Evolutionary conservation across 1,284 basidiomycete species (phyloP).

Genomic region (Marasmius oreades): DNA sequence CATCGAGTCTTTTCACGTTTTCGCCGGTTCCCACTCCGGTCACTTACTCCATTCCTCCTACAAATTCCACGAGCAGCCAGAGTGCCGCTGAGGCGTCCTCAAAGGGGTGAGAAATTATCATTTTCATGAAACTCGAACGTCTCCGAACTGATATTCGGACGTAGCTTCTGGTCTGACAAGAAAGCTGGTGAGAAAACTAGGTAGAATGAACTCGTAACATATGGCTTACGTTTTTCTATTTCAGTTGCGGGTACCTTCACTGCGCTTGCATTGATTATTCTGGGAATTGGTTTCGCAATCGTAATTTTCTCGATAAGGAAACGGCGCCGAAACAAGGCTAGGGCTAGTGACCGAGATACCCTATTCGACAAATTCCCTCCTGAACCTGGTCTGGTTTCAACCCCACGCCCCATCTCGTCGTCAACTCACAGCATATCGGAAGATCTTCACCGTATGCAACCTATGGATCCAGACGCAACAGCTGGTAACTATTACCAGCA

Average conservation of each 20-base stretch:
- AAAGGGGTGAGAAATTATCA: not conserved
- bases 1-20: not conserved
- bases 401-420: not conserved
- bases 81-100: not conserved
- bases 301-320: conserved; percentile 24
- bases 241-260: conserved; percentile 45
- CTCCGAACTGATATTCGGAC: not conserved
- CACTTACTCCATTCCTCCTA: not conserved
- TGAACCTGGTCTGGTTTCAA: not conserved
- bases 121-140: conserved; percentile 16
- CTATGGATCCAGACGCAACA: conserved; percentile 1
- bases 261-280: conserved; percentile 28
- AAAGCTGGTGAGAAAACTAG: conserved; percentile 23
- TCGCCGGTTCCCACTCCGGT: not conserved
- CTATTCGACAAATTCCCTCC: conserved; percentile 1
- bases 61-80: not conserved
- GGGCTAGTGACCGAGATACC: not conserved
- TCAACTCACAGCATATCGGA: not conserved
- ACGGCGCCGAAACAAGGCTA: conserved; percentile 17
- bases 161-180: conserved; percentile 46
- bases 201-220: not conserved
- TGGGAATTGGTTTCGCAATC: conserved; percentile 22
- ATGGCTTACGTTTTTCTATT: too few relatives aligned
- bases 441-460: conserved; percentile 1
- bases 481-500: conserved; percentile 4